phyloP scores from a whole-genome alignment of 192 early-diverging fungal species.

The Coemansia sp. region DNA sequence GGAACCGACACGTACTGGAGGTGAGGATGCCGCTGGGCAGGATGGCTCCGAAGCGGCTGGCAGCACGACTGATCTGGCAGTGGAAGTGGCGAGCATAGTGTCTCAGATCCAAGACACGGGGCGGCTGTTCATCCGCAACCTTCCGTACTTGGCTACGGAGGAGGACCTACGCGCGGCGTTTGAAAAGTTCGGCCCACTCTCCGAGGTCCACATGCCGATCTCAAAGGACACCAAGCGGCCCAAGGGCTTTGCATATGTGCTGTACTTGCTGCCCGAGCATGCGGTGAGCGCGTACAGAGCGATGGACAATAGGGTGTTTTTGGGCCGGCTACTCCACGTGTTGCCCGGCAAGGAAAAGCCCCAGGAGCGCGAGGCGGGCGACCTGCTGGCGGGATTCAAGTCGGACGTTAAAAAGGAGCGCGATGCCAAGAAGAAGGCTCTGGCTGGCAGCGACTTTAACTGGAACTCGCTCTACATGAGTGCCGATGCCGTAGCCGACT shows the following conservation, averaged over 20 bases:
- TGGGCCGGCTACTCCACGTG: slow-evolving; percentile 90
- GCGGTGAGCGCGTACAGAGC: slow-evolving; percentile 85
- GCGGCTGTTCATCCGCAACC: slow-evolving; percentile 90
- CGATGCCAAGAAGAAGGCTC: slow-evolving; percentile 76
- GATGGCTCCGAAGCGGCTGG: slow-evolving; percentile 7
- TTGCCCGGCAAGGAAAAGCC: slow-evolving; percentile 85
- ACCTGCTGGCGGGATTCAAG: slow-evolving; percentile 57
- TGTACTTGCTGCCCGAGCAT: slow-evolving; percentile 90
- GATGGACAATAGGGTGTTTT: slow-evolving; percentile 84
- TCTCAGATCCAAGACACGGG: slow-evolving; percentile 92
- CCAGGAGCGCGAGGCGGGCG: slow-evolving; percentile 42
- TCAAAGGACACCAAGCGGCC: slow-evolving; percentile 88
- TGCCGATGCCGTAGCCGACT: slow-evolving; percentile 91
- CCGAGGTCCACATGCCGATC: slow-evolving; percentile 95
- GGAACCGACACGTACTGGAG: background rate
- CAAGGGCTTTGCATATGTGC: slow-evolving; percentile 91
- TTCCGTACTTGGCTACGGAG: slow-evolving; percentile 86
- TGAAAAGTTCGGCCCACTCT: slow-evolving; percentile 84
- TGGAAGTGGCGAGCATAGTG: slow-evolving; percentile 37
- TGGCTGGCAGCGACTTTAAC: slow-evolving; percentile 83
- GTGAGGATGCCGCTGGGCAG: slow-evolving; percentile 15
- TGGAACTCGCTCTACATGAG: slow-evolving; percentile 98
- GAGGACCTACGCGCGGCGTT: slow-evolving; percentile 84
- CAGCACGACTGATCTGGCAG: slow-evolving; percentile 20
- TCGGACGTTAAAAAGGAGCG: slow-evolving; percentile 80